A percentile compares a stretch with the other conserved stretches of the same genome.
phyloP scores from a whole-genome alignment of 164 flowering plant genomes.

The grape (Vitis vinifera) region DNA sequence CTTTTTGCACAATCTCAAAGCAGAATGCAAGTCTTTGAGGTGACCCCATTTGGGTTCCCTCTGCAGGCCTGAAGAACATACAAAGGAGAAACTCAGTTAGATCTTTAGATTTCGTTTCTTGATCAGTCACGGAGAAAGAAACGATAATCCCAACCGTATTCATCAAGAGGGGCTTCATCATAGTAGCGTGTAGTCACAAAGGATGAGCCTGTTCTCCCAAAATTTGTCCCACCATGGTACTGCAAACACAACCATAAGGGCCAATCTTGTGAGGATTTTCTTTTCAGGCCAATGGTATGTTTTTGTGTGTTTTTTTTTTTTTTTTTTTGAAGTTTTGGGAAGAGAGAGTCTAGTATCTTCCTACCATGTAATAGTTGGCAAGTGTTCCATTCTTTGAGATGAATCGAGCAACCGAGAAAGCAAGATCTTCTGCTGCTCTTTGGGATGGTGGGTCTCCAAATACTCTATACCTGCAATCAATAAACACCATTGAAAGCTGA shows the following conservation, averaged over 20 bases:
- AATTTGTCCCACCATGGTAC: conserved; percentile 87
- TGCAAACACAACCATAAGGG: conserved; percentile 16
- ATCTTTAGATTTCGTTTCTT: too few relatives aligned
- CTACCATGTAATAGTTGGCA: conserved; percentile 88
- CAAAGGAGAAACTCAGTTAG: not conserved
- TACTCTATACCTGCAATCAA: conserved; percentile 61
- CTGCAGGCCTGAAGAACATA: conserved; percentile 42
- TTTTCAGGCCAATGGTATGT: too few relatives aligned
- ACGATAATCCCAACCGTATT: conserved; percentile 46
- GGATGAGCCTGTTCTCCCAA: conserved; percentile 58
- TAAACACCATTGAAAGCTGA: not conserved
- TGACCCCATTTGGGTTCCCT: conserved; percentile 89
- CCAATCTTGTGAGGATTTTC: too few relatives aligned
- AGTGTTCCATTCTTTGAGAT: conserved; percentile 79
- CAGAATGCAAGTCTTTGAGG: conserved; percentile 78
- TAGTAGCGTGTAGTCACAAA: conserved; percentile 79
- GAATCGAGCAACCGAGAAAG: conserved; percentile 79
- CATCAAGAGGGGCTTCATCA: conserved; percentile 89
- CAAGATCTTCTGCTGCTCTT: conserved; percentile 88
- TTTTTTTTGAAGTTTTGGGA: not conserved
- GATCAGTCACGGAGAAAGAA: too few relatives aligned
- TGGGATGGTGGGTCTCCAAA: conserved; percentile 91
- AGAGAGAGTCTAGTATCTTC: not conserved
- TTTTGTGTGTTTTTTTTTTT: too few relatives aligned
- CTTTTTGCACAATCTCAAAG: conserved; percentile 67